Base-by-base conservation (phyloP, 2,329 filamentous ascomycete genomes). In the Apiospora aurea region DNA sequence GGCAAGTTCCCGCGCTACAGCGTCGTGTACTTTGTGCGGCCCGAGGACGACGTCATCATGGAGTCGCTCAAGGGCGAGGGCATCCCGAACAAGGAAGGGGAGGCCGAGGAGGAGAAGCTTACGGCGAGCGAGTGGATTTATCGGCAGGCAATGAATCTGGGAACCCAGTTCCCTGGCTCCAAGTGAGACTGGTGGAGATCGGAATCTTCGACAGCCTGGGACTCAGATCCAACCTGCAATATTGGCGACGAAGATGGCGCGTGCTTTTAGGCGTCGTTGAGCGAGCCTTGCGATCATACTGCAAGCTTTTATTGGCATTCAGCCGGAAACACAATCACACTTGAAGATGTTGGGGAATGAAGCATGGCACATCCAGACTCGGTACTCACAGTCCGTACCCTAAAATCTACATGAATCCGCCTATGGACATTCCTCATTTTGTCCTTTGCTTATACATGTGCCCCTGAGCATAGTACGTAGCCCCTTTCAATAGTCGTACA, bases 11-110 rank as follows among this genome's bases (percentile, higher is more conserved):
- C 79, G 43, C 78, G 81, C 7, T 81, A 80, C 70, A 81, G 80
- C 71, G 73, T 81, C 61, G 80, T 81, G 2, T 81, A 82, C 71
- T 82, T 82, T 67, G 80, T 81, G 61, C 75, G 81, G 21, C 80
- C 81, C 0, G 78, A 82, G 69, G 77, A 82, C 64, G 64, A 77
- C 26, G 77, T 76, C 61, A 67, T 77, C 16, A 79, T 81, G 79
- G 76, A 76, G 71, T 73, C 73, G 51, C 69, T 80, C 0, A 69
- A 72, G 46, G 77, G 76, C 7, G 70, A 73, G 6, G 76, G 74
- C 2, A 75, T 79, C 46, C 77, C 76, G 21, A 41, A 53, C 41
- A 43, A 13, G 26, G 34, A 26, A 0, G 74, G 76, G 2, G 73
- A 72, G 6, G 73, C 64, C 1, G 76, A 78, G n/a, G 75, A 78